Conservation (phyloP, 148 eudicot genomes). For the Vaccinium vitisidaea region DNA sequence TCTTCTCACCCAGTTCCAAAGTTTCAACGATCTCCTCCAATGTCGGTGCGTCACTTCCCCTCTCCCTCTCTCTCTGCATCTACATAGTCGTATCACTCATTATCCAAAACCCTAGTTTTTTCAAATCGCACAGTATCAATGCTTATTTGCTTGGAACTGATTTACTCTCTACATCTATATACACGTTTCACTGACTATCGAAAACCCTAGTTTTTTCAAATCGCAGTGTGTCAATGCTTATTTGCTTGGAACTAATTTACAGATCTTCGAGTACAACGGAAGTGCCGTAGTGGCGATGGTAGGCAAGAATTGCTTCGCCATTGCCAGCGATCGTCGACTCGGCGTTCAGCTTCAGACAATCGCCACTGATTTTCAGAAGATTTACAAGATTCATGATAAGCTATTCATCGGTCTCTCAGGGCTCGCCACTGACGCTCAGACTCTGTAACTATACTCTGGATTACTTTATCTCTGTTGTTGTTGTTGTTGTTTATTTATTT, state of each 20-base stretch:
- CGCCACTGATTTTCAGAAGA: constrained; percentile 90
- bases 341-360: constrained; percentile 94
- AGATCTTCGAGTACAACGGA: constrained; percentile 99
- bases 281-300: constrained; percentile 97
- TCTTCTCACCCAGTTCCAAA: background rate
- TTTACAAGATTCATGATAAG: constrained; percentile 63
- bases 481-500: too few species aligned
- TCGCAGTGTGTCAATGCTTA: background rate
- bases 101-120: constrained; percentile 7
- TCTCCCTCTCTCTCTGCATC: background rate
- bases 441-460: constrained; percentile 46
- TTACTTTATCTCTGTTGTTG: background rate
- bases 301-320: constrained; percentile 91
- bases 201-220: constrained; percentile 9
- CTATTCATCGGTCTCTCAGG: constrained; percentile 89
- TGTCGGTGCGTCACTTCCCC: constrained; percentile 12
- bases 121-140: background rate
- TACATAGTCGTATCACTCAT: background rate
- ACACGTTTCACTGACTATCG: background rate
- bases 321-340: constrained; percentile 85
- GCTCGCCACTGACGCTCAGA: constrained; percentile 77
- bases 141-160: background rate
- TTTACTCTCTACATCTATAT: background rate
- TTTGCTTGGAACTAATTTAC: constrained; percentile 11
- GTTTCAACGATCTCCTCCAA: constrained; percentile 2